Evolutionary conservation across 2,329 filamentous ascomycete species (phyloP).

Genomic region (Colletotrichum graminicola): DNA sequence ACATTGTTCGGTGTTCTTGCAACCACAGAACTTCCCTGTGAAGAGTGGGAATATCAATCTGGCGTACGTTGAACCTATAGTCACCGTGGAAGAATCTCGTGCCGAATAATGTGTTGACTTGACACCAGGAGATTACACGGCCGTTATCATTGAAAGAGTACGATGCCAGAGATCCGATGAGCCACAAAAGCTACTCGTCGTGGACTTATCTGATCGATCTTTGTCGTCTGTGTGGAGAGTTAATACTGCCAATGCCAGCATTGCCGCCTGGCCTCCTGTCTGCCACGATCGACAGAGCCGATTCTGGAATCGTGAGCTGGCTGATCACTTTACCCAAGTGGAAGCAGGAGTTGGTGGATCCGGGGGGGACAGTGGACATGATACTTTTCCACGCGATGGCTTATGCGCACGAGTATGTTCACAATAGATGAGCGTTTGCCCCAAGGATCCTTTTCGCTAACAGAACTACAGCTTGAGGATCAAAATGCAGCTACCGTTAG

Average conservation of each 20-base stretch:
- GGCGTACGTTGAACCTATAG: conserved; percentile 49
- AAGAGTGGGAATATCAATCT: conserved; percentile 56
- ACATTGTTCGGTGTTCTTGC: conserved; percentile 48
- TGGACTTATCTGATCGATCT: conserved; percentile 55
- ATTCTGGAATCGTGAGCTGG: conserved; percentile 55
- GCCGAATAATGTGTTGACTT: not conserved
- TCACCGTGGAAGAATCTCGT: conserved; percentile 21
- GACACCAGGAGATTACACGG: conserved; percentile 50
- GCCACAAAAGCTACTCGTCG: conserved; percentile 53
- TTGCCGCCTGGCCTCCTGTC: conserved; percentile 45
- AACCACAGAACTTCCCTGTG: conserved; percentile 55
- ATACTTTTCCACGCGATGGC: conserved; percentile 53
- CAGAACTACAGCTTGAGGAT: conserved; percentile 22
- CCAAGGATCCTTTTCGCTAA: not conserved
- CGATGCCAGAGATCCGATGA: conserved; percentile 52
- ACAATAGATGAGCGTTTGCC: not conserved
- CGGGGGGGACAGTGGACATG: conserved; percentile 53
- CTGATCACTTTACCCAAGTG: conserved; percentile 53
- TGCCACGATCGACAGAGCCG: conserved; percentile 49
- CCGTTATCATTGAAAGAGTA: conserved; percentile 52
- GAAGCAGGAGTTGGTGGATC: conserved; percentile 55
- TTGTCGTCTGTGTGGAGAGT: conserved; percentile 50
- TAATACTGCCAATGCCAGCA: conserved; percentile 48
- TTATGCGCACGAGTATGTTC: conserved; percentile 50
- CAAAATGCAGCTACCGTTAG: conserved; percentile 45